Conservation (phyloP, 1,139 yeast genomes). For the Taiozyma sp. region DNA sequence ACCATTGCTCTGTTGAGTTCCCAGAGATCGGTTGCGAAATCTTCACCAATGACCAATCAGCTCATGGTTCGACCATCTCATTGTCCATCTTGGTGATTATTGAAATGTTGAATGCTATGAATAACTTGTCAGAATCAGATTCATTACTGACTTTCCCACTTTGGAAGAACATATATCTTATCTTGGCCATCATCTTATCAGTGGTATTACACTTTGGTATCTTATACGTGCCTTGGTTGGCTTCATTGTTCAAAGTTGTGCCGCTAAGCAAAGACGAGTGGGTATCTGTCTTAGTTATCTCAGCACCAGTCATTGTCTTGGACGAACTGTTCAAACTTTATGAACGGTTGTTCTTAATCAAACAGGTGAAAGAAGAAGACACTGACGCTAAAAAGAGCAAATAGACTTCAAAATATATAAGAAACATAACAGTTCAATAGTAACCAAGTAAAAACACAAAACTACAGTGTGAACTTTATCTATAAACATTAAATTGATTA, state of each 20-base stretch:
- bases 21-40: conserved; percentile 32
- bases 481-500: conserved; percentile 3
- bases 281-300: conserved; percentile 30
- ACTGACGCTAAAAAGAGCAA: not conserved
- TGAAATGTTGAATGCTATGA: conserved; percentile 38
- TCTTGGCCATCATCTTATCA: conserved; percentile 32
- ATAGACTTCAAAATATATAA: not conserved
- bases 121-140: conserved; percentile 35
- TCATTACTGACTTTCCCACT: conserved; percentile 32
- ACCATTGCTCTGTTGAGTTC: conserved; percentile 28
- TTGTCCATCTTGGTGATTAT: conserved; percentile 34
- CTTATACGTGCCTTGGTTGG: conserved; percentile 31
- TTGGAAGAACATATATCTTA: conserved; percentile 33
- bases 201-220: conserved; percentile 30
- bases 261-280: conserved; percentile 32
- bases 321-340: conserved; percentile 33
- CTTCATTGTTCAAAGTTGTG: conserved; percentile 29
- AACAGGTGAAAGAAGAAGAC: not conserved
- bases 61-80: conserved; percentile 34
- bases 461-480: not conserved
- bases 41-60: conserved; percentile 25
- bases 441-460: not conserved
- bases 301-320: conserved; percentile 32
- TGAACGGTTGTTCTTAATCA: conserved; percentile 23
- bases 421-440: no score